These are phyloP conservation scores for Tricholoma sp. DNA, from an alignment of 768 basidiomycete species.

Conservation along the genomic window DNA sequence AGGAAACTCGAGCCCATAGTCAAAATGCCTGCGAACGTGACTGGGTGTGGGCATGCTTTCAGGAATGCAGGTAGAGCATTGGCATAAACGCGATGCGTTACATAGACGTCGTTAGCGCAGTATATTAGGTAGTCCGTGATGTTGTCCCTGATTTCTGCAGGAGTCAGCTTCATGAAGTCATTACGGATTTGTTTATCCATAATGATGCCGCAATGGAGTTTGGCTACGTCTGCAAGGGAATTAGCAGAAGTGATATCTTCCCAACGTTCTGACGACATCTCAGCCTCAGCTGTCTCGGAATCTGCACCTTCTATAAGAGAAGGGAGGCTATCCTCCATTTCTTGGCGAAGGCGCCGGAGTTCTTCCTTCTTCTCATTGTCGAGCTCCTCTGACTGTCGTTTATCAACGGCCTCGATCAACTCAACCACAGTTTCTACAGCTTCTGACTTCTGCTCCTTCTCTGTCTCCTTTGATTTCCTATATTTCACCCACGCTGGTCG, in stretches of 20 bases:
- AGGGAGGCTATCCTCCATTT: slow-evolving; percentile 36
- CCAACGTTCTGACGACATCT: slow-evolving; percentile 58
- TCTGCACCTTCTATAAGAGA: slow-evolving; percentile 15
- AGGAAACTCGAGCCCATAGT: slow-evolving; percentile 92
- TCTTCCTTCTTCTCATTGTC: slow-evolving; percentile 43
- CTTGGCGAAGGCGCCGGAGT: slow-evolving; percentile 28
- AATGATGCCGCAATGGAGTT: slow-evolving; percentile 77
- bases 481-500: slow-evolving; percentile 90
- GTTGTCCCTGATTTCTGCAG: slow-evolving; percentile 57
- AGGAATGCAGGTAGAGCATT: slow-evolving; percentile 80
- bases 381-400: slow-evolving; percentile 42
- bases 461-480: slow-evolving; percentile 61
- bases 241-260: slow-evolving; percentile 91
- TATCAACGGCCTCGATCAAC: slow-evolving; percentile 36
- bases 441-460: slow-evolving; percentile 52
- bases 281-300: slow-evolving; percentile 32
- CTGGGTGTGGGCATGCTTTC: slow-evolving; percentile 82
- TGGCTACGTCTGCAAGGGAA: slow-evolving; percentile 88
- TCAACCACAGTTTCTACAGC: slow-evolving; percentile 53
- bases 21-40: slow-evolving; percentile 85
- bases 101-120: slow-evolving; percentile 78
- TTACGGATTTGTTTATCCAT: slow-evolving; percentile 75
- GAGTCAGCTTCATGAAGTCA: slow-evolving; percentile 68
- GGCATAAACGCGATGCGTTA: slow-evolving; percentile 78
- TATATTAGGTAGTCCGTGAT: slow-evolving; percentile 76